Evolutionary conservation across 2,329 filamentous ascomycete species (phyloP).

Genomic region (Fusarium brevicatenulatum): DNA sequence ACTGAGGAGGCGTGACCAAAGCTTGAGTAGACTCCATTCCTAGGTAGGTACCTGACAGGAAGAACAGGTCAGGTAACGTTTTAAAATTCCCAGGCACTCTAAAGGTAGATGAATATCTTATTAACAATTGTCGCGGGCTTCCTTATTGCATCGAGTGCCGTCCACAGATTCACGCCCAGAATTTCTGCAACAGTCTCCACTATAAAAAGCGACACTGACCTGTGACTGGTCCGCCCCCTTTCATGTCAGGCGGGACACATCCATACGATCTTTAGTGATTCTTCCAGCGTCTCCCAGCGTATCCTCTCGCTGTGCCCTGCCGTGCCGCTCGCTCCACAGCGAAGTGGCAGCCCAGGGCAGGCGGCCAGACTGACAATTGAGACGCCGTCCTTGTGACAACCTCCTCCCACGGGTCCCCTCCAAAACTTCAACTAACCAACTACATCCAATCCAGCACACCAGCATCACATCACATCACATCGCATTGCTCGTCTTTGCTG

Average conservation of each 20-base stretch:
- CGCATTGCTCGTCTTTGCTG: constrained; percentile 36
- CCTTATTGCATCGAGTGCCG: background rate
- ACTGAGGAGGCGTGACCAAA: background rate
- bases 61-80: background rate
- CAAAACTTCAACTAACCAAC: constrained; percentile 35
- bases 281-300: constrained; percentile 4
- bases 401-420: constrained; percentile 38
- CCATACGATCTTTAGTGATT: constrained; percentile 29
- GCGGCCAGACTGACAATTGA: constrained; percentile 3
- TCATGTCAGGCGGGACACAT: constrained; percentile 1
- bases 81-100: background rate
- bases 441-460: constrained; percentile 29
- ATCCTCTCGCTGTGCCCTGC: constrained; percentile 28
- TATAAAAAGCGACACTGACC: background rate
- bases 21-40: background rate
- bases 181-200: constrained; percentile 18
- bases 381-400: constrained; percentile 41
- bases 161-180: background rate
- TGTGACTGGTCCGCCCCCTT: constrained; percentile 18
- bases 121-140: background rate
- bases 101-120: background rate
- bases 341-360: constrained; percentile 20
- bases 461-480: constrained; percentile 31
- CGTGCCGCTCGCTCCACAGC: constrained; percentile 16
- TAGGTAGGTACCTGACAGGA: background rate